Base-by-base conservation (phyloP, 2,329 filamentous ascomycete species). In the Metarhizium robertsii region DNA sequence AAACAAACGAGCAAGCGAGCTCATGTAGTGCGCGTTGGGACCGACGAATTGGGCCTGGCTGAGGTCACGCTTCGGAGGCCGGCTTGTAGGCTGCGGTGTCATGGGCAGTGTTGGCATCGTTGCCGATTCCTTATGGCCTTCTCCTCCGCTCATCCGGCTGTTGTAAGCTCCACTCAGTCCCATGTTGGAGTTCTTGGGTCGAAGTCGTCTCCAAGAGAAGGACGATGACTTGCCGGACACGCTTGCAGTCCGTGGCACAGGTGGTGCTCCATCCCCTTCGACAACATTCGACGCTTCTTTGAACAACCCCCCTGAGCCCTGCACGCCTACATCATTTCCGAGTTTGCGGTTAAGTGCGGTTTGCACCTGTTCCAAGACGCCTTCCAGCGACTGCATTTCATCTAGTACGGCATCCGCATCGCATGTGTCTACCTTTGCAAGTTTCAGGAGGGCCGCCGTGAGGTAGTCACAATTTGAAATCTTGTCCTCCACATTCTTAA, bases 401-500 rank as follows among this genome's bases (percentile, higher is more conserved):
- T 95, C 91, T 16, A 96, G 77, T 20, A 97, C 85, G 0, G 91
- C 90, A 66, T 96, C 92, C 0, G 92, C 92, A 67, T 99, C 92
- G 59, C 84, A 87, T 0, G 87, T 94, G 64, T 99, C 90, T 1
- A 96, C 91, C 59, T 84, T 81, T 6, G 85, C 83, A 40, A 99
- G 79, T 67, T 92, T 94, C 55, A 90, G 79, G 34, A 99, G 75
- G 10, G 92, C 92, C 1, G 92, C 90, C 1, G 92, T 97, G 52
- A 99, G 79, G 53, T 90, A 79, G 69, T 99, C 94, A 68, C 92
- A 96, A 59, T 91, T 90, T 13, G 89, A 82, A 54, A 96, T 86
- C 74, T 99, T 99, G 64, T 99, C 94, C 61, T 99, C 94, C 0
- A 97, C 67, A 38, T 86, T 86, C 72, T 91, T 94, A 29, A 99